phyloP scores from a whole-genome alignment of 2,329 filamentous ascomycete species.

The Didymella glomerata region DNA sequence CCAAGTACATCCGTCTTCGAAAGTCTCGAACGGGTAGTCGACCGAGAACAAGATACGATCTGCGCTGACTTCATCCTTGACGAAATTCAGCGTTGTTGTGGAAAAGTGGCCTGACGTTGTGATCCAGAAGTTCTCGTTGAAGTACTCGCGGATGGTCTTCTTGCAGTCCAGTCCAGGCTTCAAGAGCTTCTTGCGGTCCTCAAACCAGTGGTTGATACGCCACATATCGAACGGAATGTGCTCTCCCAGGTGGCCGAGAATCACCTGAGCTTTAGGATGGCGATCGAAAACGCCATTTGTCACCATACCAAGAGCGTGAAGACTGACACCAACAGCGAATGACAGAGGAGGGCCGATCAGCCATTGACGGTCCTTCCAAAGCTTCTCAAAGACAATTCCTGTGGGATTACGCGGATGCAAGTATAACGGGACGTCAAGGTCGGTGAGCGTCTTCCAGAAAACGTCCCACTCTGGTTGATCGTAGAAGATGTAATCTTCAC shows the following conservation, averaged over 20 bases:
- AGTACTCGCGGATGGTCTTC: constrained; percentile 61
- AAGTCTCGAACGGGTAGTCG: constrained; percentile 61
- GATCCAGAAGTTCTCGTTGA: constrained; percentile 64
- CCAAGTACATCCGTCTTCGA: constrained; percentile 53
- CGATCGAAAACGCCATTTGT: constrained; percentile 62
- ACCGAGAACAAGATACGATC: constrained; percentile 63
- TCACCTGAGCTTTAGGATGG: constrained; percentile 57
- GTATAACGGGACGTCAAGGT: constrained; percentile 46
- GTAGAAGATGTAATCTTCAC: constrained; percentile 44
- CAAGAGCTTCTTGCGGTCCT: constrained; percentile 57
- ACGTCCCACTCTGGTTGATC: constrained; percentile 43
- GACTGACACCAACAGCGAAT: constrained; percentile 60
- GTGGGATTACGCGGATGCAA: constrained; percentile 47
- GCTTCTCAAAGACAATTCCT: constrained; percentile 53
- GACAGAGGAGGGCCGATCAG: constrained; percentile 59
- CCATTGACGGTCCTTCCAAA: constrained; percentile 67
- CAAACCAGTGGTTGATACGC: constrained; percentile 56
- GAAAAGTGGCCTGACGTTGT: constrained; percentile 67
- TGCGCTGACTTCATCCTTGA: constrained; percentile 58
- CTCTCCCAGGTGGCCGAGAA: constrained; percentile 60
- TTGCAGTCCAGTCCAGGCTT: constrained; percentile 53
- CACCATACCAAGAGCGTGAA: constrained; percentile 64
- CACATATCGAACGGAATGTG: constrained; percentile 62
- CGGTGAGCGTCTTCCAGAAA: constrained; percentile 41
- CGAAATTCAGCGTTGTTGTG: constrained; percentile 61